Evolutionary conservation across 441 rosid species (phyloP).

Genomic region (Capsella rubella): DNA sequence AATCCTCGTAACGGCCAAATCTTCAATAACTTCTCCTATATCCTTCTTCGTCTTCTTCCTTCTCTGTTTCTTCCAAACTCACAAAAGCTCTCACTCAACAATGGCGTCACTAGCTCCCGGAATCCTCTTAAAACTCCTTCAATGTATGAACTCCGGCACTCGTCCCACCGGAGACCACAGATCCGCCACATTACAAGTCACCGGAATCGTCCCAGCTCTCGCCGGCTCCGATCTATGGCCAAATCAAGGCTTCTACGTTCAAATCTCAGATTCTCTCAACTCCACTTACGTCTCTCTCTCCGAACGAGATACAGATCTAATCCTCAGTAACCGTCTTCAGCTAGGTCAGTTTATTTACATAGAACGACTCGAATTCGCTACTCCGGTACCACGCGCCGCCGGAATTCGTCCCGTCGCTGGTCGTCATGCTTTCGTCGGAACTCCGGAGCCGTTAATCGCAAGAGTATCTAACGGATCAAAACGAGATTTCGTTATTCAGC

Average conservation of each 20-base stretch:
- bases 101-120: constrained; percentile 87
- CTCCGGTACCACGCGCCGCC: constrained; percentile 79
- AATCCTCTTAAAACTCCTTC: constrained; percentile 91
- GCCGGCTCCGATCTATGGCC: constrained; percentile 90
- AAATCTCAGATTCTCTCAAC: constrained; percentile 92
- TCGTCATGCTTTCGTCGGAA: constrained; percentile 80
- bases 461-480: constrained; percentile 68
- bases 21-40: constrained; percentile 26
- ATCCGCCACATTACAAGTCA: constrained; percentile 80
- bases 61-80: background rate
- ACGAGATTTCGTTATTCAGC: constrained; percentile 84
- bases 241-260: constrained; percentile 89
- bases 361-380: constrained; percentile 75
- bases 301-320: constrained; percentile 81
- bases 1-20: constrained; percentile 58
- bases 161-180: constrained; percentile 94
- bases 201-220: constrained; percentile 89
- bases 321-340: constrained; percentile 91
- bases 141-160: constrained; percentile 76
- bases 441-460: constrained; percentile 81
- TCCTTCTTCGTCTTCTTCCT: background rate
- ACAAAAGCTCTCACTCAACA: background rate
- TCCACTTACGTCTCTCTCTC: constrained; percentile 97
- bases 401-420: constrained; percentile 88
- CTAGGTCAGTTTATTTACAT: constrained; percentile 90